Evolutionary conservation across 2,329 filamentous ascomycete genomes (phyloP), one percentile per base, ranked within the genome.

Genomic region (Clonostachys rhizophaga): DNA sequence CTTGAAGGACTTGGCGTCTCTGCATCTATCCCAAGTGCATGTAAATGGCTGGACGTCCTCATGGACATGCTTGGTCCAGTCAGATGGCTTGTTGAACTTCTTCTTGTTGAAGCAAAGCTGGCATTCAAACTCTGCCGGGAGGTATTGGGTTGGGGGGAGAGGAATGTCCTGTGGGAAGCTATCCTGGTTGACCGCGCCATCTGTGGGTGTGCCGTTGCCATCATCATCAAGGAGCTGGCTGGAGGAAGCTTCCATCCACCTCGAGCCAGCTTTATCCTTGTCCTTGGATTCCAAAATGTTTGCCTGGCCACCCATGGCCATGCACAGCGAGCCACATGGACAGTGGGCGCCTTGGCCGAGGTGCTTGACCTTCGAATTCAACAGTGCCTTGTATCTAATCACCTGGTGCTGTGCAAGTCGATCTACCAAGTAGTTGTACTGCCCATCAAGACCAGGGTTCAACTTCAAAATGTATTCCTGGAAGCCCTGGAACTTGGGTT

Each of bases 51-150:
- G 88, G 1, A 96, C 83, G 61, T 96, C 91, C 66, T 96, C 91
- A 56, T 95, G 89, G 1, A 96, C 89, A 59, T 96, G 91, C 63
- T 96, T 96, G 2, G 91, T 95, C 91, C 91, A 96, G 65, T 96
- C 91, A 0, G 91, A 96, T 14, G 91, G 91, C 64, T 96, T 96
- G 56, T 85, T 81, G 56, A 94, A 91, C 57, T 84, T 89, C 72
- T 94, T 95, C 45, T 84, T 78, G 55, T 85, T 82, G 70, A 89
- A 96, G 68, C 91, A 96, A 18, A 96, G 72, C 36, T 87, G 86
- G 55, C 91, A 96, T 69, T 96, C 91, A 51, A 96, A 92, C 59
- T 92, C 84, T 5, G 91, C 89, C 1, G 91, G 91, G 7, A 96
- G 75, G 14, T 80, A 79, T 49, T 73, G 77, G 3, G 89, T 86